phyloP scores from a whole-genome alignment of 2,329 filamentous ascomycete species.

The Pseudohalonectria lignicola region DNA sequence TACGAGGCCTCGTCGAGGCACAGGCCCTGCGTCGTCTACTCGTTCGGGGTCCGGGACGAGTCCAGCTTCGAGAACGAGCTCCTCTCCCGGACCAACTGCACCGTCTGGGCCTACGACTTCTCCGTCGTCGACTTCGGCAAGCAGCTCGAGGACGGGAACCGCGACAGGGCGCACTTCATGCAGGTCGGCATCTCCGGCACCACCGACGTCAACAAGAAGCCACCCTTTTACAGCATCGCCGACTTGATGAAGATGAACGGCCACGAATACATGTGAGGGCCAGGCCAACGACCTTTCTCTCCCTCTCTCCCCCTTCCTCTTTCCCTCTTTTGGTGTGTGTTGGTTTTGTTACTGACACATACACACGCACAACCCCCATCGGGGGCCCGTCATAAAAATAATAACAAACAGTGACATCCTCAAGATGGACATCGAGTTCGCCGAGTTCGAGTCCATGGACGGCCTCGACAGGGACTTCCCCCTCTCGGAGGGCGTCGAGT shows the following conservation, averaged over 20 bases:
- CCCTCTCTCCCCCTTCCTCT: not conserved
- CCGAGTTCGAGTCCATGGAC: slow-evolving; percentile 20
- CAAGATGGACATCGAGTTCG: slow-evolving; percentile 27
- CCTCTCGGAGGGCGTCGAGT: slow-evolving; percentile 3
- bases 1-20: slow-evolving; percentile 15
- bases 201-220: slow-evolving; percentile 13
- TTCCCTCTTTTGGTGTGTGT: no score
- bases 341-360: no score
- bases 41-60: slow-evolving; percentile 24
- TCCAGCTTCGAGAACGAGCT: slow-evolving; percentile 25
- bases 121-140: slow-evolving; percentile 20
- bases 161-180: slow-evolving; percentile 18
- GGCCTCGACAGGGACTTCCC: slow-evolving; percentile 13
- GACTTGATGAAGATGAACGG: slow-evolving; percentile 25
- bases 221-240: slow-evolving; percentile 21
- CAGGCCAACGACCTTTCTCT: not conserved
- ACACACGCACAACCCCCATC: no score
- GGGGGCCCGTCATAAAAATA: no score
- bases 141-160: slow-evolving; percentile 13
- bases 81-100: slow-evolving; percentile 23
- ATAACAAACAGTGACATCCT: slow-evolving; percentile 24
- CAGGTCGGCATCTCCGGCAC: slow-evolving; percentile 18
- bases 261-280: slow-evolving; percentile 20
- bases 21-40: slow-evolving; percentile 22
- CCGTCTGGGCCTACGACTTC: slow-evolving; percentile 27